Evolutionary conservation across 371 early-diverging fungal genomes (phyloP), one percentile per base, ranked within the genome.

Genomic region (Batkoa obscura): DNA sequence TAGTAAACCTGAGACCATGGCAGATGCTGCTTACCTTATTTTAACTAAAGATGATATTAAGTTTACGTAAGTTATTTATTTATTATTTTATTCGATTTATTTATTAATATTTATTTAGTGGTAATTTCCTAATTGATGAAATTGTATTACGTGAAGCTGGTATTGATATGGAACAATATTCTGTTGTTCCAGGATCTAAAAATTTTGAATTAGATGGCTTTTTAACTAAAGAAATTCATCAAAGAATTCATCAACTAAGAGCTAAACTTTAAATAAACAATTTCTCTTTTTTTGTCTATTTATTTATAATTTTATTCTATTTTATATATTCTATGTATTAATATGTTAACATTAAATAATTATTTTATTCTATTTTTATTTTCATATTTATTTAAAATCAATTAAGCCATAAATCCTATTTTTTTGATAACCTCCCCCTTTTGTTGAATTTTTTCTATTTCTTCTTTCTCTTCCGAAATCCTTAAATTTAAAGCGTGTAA

Each of bases 41-140:
- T 66, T 81, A 6, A 57, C 58, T 55, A 75, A 79, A 64, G 65
- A 71, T 32, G 51, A 67, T 35, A 46, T 60, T 46, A 56, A 50
- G 35, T 85, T 71, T 64, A 75, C 76, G 55, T 63, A 68, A 55
- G 32, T 59, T 23, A 17, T 3, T 30, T 15, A 35, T 37, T n/a
- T 1, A 37, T 4, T 17, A 12, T n/a, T 31, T 17, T 35, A 10
- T 37, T 31, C 2, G 2, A 10, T 4, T 36, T 33, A 31, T 4
- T 31, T 2, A 34, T 51, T 50, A 9, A 3, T n/a, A 50, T n/a
- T 12, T 6, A 43, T 30, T 61, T 58, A 73, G 70, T 6, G 87
- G 88, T 56, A 72, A 86, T 57, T 84, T 88, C 60, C 70, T 68
- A 51, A 73, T 88, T 23, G 88, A 88, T 62, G 88, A 88, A 63